These are phyloP conservation scores for Cystofilobasidium capitatum DNA, from an alignment of 768 basidiomycete species.

Conservation along the genomic window DNA sequence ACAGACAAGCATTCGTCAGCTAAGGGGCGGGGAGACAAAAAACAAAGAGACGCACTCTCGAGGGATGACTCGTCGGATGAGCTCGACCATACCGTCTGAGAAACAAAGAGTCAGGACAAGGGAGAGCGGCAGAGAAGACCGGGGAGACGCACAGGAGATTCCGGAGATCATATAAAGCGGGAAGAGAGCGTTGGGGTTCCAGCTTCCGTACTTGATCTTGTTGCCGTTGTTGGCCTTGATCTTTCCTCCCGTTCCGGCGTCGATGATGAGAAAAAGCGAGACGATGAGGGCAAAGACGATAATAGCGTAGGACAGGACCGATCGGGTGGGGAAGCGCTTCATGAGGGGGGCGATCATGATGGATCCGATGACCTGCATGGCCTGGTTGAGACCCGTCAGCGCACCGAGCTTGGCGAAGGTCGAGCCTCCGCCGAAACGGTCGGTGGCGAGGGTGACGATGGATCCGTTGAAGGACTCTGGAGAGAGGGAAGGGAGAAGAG, in stretches of 20 bases:
- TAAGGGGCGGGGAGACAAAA: not conserved
- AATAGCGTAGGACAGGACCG: constrained; percentile 33
- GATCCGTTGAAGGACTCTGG: constrained; percentile 27
- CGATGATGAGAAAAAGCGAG: constrained; percentile 32
- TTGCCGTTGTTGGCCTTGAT: constrained; percentile 12
- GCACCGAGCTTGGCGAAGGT: constrained; percentile 33
- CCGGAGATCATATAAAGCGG: constrained; percentile 33
- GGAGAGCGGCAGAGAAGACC: not conserved
- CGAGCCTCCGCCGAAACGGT: constrained; percentile 29
- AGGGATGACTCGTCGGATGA: constrained; percentile 35
- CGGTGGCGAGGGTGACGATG: constrained; percentile 28
- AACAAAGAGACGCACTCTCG: constrained; percentile 21
- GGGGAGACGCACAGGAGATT: constrained; percentile 26
- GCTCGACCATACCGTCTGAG: constrained; percentile 34
- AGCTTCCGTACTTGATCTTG: constrained; percentile 30
- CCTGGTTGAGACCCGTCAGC: constrained; percentile 31
- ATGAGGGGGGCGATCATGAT: constrained; percentile 34
- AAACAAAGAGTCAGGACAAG: not conserved
- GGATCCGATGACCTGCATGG: constrained; percentile 33
- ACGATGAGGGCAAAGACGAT: constrained; percentile 33
- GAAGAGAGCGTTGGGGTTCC: constrained; percentile 30
- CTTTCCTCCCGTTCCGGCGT: constrained; percentile 32
- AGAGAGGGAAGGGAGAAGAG: not conserved
- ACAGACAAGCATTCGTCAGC: constrained; percentile 32
- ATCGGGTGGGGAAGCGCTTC: constrained; percentile 32